Evolutionary conservation across 163 green algal species (phyloP).

Genomic region (Chlorella variabilis): DNA sequence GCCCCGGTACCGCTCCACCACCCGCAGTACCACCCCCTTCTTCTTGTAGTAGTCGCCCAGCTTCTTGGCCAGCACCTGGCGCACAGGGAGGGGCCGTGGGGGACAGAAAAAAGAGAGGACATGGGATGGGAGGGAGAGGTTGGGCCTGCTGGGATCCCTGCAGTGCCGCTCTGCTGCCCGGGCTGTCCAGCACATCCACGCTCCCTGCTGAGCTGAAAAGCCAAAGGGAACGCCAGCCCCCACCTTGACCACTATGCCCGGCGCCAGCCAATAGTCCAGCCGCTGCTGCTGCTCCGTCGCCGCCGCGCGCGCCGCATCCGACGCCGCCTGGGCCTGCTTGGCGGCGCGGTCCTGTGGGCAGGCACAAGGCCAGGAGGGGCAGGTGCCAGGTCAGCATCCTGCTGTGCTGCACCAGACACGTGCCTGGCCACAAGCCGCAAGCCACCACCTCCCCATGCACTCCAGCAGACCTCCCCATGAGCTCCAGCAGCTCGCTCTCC

Average conservation of each 20-base stretch:
- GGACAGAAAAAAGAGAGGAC: too few relatives aligned
- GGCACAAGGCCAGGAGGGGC: neutral
- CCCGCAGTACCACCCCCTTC: conserved; percentile 83
- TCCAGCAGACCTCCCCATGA: too few relatives aligned
- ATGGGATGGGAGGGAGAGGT: too few relatives aligned
- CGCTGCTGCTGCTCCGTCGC: neutral
- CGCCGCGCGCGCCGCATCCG: conserved; percentile 41
- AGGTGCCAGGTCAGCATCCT: neutral
- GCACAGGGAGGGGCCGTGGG: too few relatives aligned
- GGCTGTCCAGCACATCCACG: too few relatives aligned
- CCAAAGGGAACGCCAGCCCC: too few relatives aligned
- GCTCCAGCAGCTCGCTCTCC: too few relatives aligned
- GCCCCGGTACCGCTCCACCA: conserved; percentile 82
- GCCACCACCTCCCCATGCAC: neutral
- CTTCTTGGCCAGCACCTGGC: conserved; percentile 67
- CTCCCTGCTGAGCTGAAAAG: too few relatives aligned
- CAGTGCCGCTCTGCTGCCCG: too few relatives aligned
- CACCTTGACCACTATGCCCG: conserved; percentile 90
- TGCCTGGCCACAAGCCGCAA: neutral
- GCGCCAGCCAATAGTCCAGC: conserved; percentile 53
- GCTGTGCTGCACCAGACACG: too few relatives aligned
- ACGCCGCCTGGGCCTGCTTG: conserved; percentile 32
- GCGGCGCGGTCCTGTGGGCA: conserved; percentile 30
- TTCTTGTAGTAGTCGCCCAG: conserved; percentile 92
- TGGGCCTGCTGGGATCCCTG: too few relatives aligned